Base-by-base conservation (phyloP, 2,329 filamentous ascomycete genomes). In the Eutypella sp. region DNA sequence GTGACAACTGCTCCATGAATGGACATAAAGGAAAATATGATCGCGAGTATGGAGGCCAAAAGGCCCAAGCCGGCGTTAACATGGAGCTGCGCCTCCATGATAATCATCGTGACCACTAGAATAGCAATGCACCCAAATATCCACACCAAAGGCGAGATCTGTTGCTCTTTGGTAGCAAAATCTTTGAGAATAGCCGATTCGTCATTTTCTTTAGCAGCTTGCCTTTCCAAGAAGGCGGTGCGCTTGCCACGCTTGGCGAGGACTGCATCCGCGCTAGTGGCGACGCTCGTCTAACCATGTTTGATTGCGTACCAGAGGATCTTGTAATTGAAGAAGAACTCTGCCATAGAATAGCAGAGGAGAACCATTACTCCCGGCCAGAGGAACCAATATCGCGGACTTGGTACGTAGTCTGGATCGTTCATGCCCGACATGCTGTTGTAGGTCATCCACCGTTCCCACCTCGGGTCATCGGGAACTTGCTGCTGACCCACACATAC, bases 21-120 rank as follows among this genome's bases (percentile, higher is more conserved):
- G 41, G 76, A 78, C 23, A 83, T 66, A 67, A 82, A 79, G 38
- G 76, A 75, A 64, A 82, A 82, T 56, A 82, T 67, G 67, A 82
- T 78, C 46, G 76, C 74, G 33, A 82, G 67, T 49, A 82, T 57
- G 50, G 76, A 67, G 31, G 77, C 75, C 9, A 82, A 66, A 38
- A 82, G 66, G 5, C 75, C 75, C 62, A 80, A 69, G 44, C 79
- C 79, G 3, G 76, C 69, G 41, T 77, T 69, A 67, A 81, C 79
- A 10, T 75, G 65, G 68, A 73, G 80, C 54, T 78, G 73, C 31
- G 75, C 65, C 41, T 68, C 62, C 53, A 66, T 65, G 55, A 81
- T 70, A 45, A 80, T 67, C 45, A 79, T 70, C 54, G 69, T 78
- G 27, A 72, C 64, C 37, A 71, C 68, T 47, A 79, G 67, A 51